Evolutionary conservation across 306 rosid species (phyloP).

Genomic region (Malus sieversii): DNA sequence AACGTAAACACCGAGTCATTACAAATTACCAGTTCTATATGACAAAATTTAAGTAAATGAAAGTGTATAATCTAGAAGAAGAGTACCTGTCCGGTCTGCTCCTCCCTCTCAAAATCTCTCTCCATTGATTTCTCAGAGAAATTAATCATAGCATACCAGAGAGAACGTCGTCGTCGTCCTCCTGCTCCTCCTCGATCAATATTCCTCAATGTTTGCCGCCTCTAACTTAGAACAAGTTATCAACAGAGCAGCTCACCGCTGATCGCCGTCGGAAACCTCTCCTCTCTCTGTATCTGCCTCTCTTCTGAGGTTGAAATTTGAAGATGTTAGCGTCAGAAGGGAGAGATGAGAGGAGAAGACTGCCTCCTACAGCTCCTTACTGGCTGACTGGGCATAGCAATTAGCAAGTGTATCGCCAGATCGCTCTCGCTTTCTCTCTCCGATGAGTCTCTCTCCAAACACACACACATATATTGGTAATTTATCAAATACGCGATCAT

Average conservation of each 20-base stretch:
- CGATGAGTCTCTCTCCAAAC: background rate
- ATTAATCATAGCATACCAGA: background rate
- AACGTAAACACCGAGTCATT: background rate
- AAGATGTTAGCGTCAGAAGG: background rate
- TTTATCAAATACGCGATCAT: background rate
- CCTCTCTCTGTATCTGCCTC: background rate
- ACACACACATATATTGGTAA: background rate
- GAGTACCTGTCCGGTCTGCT: background rate
- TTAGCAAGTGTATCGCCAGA: background rate
- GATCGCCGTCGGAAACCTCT: background rate
- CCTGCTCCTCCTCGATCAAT: background rate
- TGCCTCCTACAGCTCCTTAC: background rate
- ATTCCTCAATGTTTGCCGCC: background rate
- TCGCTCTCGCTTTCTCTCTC: background rate
- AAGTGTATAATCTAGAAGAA: background rate
- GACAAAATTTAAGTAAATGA: background rate
- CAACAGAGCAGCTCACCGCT: background rate
- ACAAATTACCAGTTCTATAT: background rate
- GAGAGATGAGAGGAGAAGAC: background rate
- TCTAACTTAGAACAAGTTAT: background rate
- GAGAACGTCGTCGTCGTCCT: background rate
- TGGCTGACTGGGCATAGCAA: background rate
- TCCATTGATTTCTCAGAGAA: background rate
- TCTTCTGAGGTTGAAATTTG: background rate
- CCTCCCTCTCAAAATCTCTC: background rate